Evolutionary conservation across 257 asterid species (phyloP), one percentile per base, ranked within the genome.

Genomic region (Orobanche coerulescens): DNA sequence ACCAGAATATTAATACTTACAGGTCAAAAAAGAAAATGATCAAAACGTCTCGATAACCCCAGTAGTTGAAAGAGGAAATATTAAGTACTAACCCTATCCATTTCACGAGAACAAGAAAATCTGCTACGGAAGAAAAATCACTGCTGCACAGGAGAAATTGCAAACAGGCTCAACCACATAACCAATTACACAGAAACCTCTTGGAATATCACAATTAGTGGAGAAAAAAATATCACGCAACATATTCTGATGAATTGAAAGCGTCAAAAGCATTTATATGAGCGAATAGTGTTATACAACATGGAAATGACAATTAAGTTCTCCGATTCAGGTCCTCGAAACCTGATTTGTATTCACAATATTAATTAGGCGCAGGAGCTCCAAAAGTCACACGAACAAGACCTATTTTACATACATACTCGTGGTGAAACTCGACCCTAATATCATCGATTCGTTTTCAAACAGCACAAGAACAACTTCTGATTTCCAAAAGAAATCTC

Each of bases 11-110:
- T 18, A 11, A 4, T 37, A 59, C 2, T 4, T 15, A 7, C 25
- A 33, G 8, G 46, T 37, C n/a, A n/a, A n/a, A 12, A 39, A 22
- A 40, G 31, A 13, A 3, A 39, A 22, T 13, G n/a, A 36, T 13
- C 8, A 55, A 33, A 12, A 30, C 19, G 6, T n/a, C n/a, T n/a
- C n/a, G n/a, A n/a, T n/a, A 9, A 9, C 5, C 1, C 36, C 4
- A 30, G 19, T 40, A 0, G 19, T 13, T 0, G 15, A 24, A 23
- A 23, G 51, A 37, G n/a, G 1, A 22, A 9, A 37, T n/a, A 37
- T n/a, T n/a, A n/a, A n/a, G n/a, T n/a, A n/a, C 65, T 23, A 39
- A 59, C 65, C 64, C 51, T 24, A 5, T 37, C 48, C 37, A 31
- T 31, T 31, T 55, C 6, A 42, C 22, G 20, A 5, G 49, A 42